Evolutionary conservation across 2,329 filamentous ascomycete genomes (phyloP).

Genomic region (Leptographium wingfieldii): DNA sequence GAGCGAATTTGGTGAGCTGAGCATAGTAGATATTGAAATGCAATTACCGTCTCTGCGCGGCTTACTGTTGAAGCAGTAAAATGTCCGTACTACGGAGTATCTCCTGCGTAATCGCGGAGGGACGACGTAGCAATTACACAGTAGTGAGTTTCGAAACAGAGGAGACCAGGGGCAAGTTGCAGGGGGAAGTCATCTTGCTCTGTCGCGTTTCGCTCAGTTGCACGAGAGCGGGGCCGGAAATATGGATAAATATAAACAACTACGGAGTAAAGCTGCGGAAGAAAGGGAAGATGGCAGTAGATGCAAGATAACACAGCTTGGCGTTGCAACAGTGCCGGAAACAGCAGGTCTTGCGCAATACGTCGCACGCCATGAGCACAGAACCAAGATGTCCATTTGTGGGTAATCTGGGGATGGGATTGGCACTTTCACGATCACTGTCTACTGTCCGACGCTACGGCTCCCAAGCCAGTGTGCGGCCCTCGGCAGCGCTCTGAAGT

Average conservation of each 20-base stretch:
- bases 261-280: background rate
- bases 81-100: no score
- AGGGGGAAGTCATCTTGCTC: background rate
- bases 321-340: no score
- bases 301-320: no score
- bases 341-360: no score
- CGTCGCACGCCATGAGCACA: no score
- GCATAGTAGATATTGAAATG: no score
- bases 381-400: no score
- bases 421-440: background rate
- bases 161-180: background rate
- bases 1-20: background rate
- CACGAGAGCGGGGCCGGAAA: background rate
- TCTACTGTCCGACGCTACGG: constrained; percentile 18
- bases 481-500: constrained; percentile 2
- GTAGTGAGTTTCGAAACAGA: background rate
- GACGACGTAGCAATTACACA: background rate
- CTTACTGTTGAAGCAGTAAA: no score
- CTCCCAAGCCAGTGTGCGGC: constrained; percentile 16
- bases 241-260: background rate
- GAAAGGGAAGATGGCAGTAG: background rate
- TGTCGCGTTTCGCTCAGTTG: background rate
- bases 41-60: no score
- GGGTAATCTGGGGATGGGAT: no score
- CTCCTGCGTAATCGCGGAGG: no score